Evolutionary conservation across 768 basidiomycete genomes (phyloP), one percentile per base, ranked within the genome.

Genomic region (Paxillus involutus): DNA sequence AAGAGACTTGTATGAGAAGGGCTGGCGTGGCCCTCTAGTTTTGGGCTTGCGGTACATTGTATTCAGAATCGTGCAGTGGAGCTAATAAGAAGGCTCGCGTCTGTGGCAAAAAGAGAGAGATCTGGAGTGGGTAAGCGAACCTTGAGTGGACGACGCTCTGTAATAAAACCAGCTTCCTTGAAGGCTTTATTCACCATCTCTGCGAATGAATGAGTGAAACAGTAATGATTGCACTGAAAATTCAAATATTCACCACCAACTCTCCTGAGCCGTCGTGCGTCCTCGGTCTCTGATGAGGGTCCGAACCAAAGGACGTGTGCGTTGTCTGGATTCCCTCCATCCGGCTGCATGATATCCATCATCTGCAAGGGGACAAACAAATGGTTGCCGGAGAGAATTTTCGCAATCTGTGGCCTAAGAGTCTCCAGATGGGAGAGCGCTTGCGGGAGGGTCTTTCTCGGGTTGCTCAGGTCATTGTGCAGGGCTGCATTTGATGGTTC

Each of bases 221-320:
- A 4, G 32, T 3, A n/a, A 10, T 11, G n/a, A 44, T 2, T 26
- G 26, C 30, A 13, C 11, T 21, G 7, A 30, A 19, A 9, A 30
- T 30, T 6, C 26, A n/a, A n/a, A 6, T 36, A 61, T 71, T 59
- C 33, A 79, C 78, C 68, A 37, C 71, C 64, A 8, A 79, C 69
- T 6, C 46, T 46, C 30, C 59, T 67, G 13, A 81, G 50, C 40
- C 63, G 60, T 35, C 37, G 51, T 2, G 68, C 68, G 10, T 71
- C 65, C 29, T 72, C 68, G 10, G 60, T 59, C 49, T 74, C 68
- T 44, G 63, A 55, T 6, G 66, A 52, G 1, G 86, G 84, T 1
- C 81, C 83, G 11, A 79, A 57, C 73, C 79, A 86, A 24, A 88
- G 72, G 19, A 86, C 81, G 50, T 83, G 78, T 6, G 83, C 83